Conservation (phyloP, 2,329 filamentous ascomycete genomes). For the Chalaropsis ovoidea region DNA sequence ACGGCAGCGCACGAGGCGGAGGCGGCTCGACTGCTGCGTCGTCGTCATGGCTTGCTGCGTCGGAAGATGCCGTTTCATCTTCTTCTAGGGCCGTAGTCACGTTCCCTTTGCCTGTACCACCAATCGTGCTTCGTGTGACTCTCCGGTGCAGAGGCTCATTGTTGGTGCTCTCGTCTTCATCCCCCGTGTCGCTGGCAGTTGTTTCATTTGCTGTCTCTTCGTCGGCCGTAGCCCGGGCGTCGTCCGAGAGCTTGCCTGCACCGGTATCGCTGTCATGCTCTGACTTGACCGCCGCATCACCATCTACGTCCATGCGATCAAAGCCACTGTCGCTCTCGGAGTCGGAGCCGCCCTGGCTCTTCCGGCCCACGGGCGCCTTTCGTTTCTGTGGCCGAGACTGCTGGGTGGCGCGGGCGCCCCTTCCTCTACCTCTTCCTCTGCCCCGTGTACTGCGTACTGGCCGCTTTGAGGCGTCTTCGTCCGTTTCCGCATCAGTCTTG, state of each 20-base stretch:
- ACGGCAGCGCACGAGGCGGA: slow-evolving; percentile 39
- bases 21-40: slow-evolving; percentile 29
- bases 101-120: neutral
- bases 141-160: neutral
- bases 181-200: slow-evolving; percentile 35
- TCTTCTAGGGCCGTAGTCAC: neutral
- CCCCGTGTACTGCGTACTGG: neutral
- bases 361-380: slow-evolving; percentile 36
- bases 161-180: slow-evolving; percentile 34
- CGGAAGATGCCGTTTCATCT: neutral
- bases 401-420: slow-evolving; percentile 24
- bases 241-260: slow-evolving; percentile 31
- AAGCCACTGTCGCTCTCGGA: slow-evolving; percentile 30
- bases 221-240: slow-evolving; percentile 34
- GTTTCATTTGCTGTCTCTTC: slow-evolving; percentile 36
- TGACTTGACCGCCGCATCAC: slow-evolving; percentile 15
- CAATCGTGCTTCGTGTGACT: slow-evolving; percentile 26
- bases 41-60: neutral
- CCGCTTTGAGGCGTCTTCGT: neutral
- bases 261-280: slow-evolving; percentile 27
- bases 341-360: slow-evolving; percentile 37
- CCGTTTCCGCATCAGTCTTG: slow-evolving; percentile 1
- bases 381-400: slow-evolving; percentile 42
- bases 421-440: slow-evolving; percentile 15
- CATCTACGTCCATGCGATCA: slow-evolving; percentile 44